These are phyloP conservation scores for Wallacemonas sp. DNA, from an alignment of 208 protist genomes.

Conservation along the genomic window DNA sequence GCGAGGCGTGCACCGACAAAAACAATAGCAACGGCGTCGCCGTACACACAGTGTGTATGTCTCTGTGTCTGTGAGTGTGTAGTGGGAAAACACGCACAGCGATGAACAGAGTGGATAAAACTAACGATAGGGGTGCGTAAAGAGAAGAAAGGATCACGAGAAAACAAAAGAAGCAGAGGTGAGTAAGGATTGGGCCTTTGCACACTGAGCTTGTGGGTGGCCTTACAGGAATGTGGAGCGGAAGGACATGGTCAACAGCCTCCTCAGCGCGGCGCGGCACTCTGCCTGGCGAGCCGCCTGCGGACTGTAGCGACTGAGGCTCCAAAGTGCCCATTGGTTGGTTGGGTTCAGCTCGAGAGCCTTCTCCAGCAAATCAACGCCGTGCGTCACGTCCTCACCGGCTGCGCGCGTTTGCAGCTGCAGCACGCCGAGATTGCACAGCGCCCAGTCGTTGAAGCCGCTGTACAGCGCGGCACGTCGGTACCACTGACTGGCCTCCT, in stretches of 20 bases:
- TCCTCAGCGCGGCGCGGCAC: conserved; percentile 26
- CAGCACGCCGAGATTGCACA: conserved; percentile 5
- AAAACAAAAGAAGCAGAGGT: conserved; percentile 20
- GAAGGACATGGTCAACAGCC: conserved; percentile 20
- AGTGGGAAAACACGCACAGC: no score
- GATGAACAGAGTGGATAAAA: no score
- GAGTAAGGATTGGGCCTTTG: no score
- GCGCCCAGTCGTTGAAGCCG: conserved; percentile 17
- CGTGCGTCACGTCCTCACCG: conserved; percentile 4
- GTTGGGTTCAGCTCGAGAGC: conserved; percentile 39
- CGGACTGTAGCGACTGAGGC: conserved; percentile 22
- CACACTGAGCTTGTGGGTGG: no score
- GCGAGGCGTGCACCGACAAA: no score
- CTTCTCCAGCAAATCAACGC: conserved; percentile 33
- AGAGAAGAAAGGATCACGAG: no score
- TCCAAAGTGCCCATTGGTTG: conserved; percentile 54
- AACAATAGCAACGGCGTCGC: no score
- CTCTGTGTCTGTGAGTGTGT: no score
- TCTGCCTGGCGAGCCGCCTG: conserved; percentile 19
- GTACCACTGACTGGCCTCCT: conserved; percentile 3
- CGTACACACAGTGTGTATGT: no score
- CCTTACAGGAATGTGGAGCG: neutral
- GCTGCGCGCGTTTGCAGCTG: neutral
- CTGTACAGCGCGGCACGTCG: neutral
- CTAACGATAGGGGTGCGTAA: no score